A percentile compares a stretch with the other conserved stretches of the same genome.
These are phyloP conservation scores for Trichoderma aggressivum DNA, from an alignment of 2,329 filamentous ascomycete genomes.

Conservation along the genomic window DNA sequence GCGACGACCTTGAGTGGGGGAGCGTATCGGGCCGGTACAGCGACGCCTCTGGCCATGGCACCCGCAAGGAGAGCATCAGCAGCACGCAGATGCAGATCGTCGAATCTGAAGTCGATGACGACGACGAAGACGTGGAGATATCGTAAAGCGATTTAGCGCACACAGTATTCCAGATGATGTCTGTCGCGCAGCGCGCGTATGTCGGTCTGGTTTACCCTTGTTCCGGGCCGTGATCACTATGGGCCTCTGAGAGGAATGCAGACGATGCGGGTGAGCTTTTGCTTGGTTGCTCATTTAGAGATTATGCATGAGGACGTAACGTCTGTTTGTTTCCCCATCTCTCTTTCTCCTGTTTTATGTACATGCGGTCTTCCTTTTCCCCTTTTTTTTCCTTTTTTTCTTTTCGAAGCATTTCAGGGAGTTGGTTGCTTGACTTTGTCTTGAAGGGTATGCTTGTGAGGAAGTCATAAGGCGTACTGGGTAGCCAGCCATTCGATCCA, in stretches of 20 bases:
- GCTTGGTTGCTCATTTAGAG: not conserved
- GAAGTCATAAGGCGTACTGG: not conserved
- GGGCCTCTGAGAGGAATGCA: not conserved
- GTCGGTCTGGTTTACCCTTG: not conserved
- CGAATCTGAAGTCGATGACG: conserved; percentile 57
- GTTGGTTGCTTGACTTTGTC: conserved; percentile 6
- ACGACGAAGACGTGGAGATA: conserved; percentile 63
- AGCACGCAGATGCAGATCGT: conserved; percentile 55
- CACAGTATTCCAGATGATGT: not conserved
- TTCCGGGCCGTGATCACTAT: not conserved
- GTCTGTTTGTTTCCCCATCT: not conserved
- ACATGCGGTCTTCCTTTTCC: not conserved
- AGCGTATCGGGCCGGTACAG: conserved; percentile 46
- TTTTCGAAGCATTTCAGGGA: conserved; percentile 5
- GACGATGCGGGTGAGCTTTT: not conserved
- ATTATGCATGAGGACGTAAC: not conserved
- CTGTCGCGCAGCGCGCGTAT: conserved; percentile 1
- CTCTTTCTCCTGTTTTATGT: not conserved
- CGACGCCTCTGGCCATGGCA: conserved; percentile 36
- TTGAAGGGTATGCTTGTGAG: not conserved
- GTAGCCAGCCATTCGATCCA: not conserved
- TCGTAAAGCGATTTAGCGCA: conserved; percentile 27
- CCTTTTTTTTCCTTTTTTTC: not conserved
- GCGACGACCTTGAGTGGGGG: conserved; percentile 70
- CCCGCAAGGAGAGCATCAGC: conserved; percentile 58